Conservation (phyloP, 129 eudicot genomes). For the Ambrosia trifida region DNA sequence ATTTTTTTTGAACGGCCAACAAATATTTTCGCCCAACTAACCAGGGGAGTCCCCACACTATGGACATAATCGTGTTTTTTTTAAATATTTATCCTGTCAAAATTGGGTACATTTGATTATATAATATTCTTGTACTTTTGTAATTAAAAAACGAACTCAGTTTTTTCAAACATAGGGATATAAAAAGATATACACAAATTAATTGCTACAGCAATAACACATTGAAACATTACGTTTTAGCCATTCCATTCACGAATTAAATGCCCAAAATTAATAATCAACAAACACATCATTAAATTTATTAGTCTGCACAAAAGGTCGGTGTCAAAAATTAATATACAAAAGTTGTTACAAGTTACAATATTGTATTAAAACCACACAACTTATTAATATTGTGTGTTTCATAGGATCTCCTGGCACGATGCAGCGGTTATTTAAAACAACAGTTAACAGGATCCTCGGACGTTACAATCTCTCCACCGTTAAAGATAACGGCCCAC, state of each 20-base stretch:
- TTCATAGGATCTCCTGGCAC: conserved; percentile 54
- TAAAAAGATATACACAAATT: conserved; percentile 5
- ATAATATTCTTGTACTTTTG: too few species aligned
- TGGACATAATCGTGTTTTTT: background rate
- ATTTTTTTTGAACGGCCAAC: too few species aligned
- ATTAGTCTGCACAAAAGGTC: conserved; percentile 23
- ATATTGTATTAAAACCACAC: background rate
- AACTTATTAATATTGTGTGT: background rate
- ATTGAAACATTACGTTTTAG: conserved; percentile 7
- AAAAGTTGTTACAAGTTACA: background rate
- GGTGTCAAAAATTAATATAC: background rate
- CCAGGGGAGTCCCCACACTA: too few species aligned
- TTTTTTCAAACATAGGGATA: background rate
- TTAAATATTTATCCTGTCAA: too few species aligned
- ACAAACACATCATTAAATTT: conserved; percentile 9
- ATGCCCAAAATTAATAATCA: conserved; percentile 11
- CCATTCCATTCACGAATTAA: conserved; percentile 19
- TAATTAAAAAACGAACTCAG: background rate
- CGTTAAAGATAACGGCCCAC: conserved; percentile 67
- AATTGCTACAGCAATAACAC: conserved; percentile 5
- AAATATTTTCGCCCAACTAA: too few species aligned
- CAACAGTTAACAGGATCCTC: conserved; percentile 50
- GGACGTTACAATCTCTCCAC: conserved; percentile 61
- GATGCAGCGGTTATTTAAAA: conserved; percentile 62
- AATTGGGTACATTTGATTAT: too few species aligned